These are phyloP conservation scores for Coemansia interrupta DNA, from an alignment of 192 early-diverging fungal species.

Conservation along the genomic window DNA sequence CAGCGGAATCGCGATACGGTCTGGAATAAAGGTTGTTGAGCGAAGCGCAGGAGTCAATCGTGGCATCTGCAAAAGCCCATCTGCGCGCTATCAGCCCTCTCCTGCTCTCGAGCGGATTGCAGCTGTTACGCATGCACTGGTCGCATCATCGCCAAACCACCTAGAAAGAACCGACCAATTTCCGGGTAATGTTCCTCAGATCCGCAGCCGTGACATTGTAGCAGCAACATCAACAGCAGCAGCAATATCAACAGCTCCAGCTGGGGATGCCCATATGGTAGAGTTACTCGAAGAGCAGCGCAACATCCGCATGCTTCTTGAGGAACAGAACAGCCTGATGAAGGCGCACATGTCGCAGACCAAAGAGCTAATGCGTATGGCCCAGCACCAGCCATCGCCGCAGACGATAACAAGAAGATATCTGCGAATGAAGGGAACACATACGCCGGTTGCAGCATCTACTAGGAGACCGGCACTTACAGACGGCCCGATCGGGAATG, in stretches of 20 bases:
- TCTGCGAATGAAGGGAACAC: slow-evolving; percentile 42
- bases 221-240: background rate
- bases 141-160: background rate
- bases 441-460: slow-evolving; percentile 19
- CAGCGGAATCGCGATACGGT: slow-evolving; percentile 5
- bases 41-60: background rate
- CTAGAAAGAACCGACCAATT: background rate
- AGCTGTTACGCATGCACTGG: slow-evolving; percentile 18
- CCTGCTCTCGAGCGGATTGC: slow-evolving; percentile 12
- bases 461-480: background rate
- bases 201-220: background rate
- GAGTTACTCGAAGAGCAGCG: slow-evolving; percentile 48
- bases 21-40: slow-evolving; percentile 12
- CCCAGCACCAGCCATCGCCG: slow-evolving; percentile 35
- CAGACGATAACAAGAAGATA: slow-evolving; percentile 45
- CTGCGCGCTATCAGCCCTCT: background rate
- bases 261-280: slow-evolving; percentile 6
- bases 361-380: slow-evolving; percentile 40
- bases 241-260: background rate
- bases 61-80: background rate
- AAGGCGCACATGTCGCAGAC: slow-evolving; percentile 46
- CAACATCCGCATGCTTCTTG: slow-evolving; percentile 36
- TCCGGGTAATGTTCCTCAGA: too few relatives aligned
- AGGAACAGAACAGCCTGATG: slow-evolving; percentile 45
- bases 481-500: background rate